Evolutionary conservation across 2,329 filamentous ascomycete genomes (phyloP).

Genomic region (Verticillium dahliae): DNA sequence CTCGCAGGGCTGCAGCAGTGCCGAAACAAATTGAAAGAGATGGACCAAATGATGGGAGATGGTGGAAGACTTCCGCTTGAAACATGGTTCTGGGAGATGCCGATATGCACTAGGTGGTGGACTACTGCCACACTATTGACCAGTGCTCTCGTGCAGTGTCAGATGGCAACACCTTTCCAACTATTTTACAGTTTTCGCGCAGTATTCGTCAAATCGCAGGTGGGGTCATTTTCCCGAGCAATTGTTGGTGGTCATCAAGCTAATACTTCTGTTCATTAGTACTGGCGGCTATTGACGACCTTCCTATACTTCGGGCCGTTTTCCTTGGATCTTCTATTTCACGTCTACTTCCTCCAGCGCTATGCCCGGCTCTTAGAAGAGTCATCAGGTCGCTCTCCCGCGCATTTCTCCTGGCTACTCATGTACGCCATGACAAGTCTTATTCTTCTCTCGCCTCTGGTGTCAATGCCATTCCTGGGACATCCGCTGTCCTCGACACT

Average conservation of each 20-base stretch:
- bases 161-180: constrained; percentile 87
- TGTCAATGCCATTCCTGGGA: constrained; percentile 91
- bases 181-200: constrained; percentile 94
- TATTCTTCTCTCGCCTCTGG: constrained; percentile 74
- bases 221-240: constrained; percentile 31
- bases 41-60: constrained; percentile 54
- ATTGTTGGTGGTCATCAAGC: background rate
- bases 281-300: constrained; percentile 92
- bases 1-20: background rate
- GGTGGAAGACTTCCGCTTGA: constrained; percentile 72
- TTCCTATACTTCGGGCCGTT: constrained; percentile 97
- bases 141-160: constrained; percentile 85
- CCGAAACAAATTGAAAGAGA: constrained; percentile 14
- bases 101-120: constrained; percentile 93
- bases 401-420: constrained; percentile 91
- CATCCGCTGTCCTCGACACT: constrained; percentile 86
- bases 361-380: constrained; percentile 95
- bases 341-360: constrained; percentile 96
- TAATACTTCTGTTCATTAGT: constrained; percentile 44
- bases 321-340: constrained; percentile 89
- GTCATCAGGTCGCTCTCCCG: constrained; percentile 82
- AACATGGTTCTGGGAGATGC: constrained; percentile 99
- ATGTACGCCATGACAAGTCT: constrained; percentile 77
- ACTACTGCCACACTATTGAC: constrained; percentile 86
- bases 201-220: constrained; percentile 88